Conservation (phyloP, 345 rosid genomes). For the Heritiera fomes region DNA sequence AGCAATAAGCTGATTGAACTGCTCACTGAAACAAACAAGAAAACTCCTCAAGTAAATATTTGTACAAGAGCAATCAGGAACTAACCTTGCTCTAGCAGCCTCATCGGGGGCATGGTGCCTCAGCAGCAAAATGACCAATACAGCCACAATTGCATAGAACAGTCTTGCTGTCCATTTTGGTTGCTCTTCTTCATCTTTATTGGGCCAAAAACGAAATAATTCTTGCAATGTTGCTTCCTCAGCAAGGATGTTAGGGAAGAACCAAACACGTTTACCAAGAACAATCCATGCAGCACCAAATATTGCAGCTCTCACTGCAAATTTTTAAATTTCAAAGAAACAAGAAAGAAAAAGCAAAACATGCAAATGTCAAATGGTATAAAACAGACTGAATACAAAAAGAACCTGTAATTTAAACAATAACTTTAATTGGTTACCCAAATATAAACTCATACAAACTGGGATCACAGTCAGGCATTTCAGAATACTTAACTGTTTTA, state of each 20-base stretch:
- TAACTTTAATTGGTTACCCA: neutral
- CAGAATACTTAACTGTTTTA: neutral
- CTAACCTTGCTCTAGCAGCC: conserved; percentile 97
- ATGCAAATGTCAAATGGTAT: neutral
- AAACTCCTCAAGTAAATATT: no score
- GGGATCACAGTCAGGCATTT: neutral
- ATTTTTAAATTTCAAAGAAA: conserved; percentile 8
- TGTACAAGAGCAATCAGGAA: conserved; percentile 12
- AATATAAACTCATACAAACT: neutral
- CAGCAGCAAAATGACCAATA: conserved; percentile 73
- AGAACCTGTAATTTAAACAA: neutral
- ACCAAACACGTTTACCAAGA: conserved; percentile 92
- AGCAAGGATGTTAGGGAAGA: conserved; percentile 98
- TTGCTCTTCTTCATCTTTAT: conserved; percentile 92
- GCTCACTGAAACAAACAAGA: neutral
- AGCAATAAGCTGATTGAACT: neutral
- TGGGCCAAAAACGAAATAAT: conserved; percentile 95
- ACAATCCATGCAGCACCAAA: conserved; percentile 75
- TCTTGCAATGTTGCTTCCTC: conserved; percentile 98
- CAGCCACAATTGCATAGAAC: conserved; percentile 77
- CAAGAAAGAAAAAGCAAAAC: neutral
- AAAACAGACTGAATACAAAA: neutral
- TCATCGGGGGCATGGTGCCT: conserved; percentile 99
- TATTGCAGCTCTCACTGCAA: conserved; percentile 81
- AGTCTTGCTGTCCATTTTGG: conserved; percentile 99